Evolutionary conservation across 176 grass and related monocot genomes (phyloP), one percentile per base, ranked within the genome.

Genomic region (Cenchrus americanus): DNA sequence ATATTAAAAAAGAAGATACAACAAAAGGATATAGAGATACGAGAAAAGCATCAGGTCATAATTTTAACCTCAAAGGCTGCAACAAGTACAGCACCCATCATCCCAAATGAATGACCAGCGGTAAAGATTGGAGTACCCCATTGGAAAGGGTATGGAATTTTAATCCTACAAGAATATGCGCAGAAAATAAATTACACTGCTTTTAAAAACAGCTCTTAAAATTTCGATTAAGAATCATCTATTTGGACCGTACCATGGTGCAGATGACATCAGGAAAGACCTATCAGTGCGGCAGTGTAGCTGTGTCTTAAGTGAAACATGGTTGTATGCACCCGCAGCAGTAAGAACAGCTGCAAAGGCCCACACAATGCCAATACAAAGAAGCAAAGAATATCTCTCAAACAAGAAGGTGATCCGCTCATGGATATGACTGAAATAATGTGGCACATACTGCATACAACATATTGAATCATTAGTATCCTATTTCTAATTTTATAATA

Each of bases 1-100:
- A 86, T 10, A 32, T 22, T 57, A 32, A 6, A 83, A 40, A 70
- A 58, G 2, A 94, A 52, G 32, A 91, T 26, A 41, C 10, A 62
- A 76, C 11, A 51, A 75, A 75, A n/a, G 37, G 18, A 73, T 8
- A 24, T 27, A 59, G 30, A 40, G 18, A 75, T 58, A 13, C 55
- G 19, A 49, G 40, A 77, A 62, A 48, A 82, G 41, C 5, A 79
- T 71, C 12, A 18, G 55, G 85, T 13, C 19, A 81, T 81, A 5
- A 21, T 78, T n/a, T 43, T 75, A 77, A 99, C 97, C 97, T 99
- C 93, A 79, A 96, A 85, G 67, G 89, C 91, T 75, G 89, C 86
- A 92, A 99, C 97, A 90, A 99, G 91, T 75, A 99, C 97, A 86
- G 97, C 97, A 76, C 93, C 97, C 89, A 99, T 99, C 97, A 99